A percentile compares a stretch with the other conserved stretches of the same genome.
Conservation (phyloP, 2,329 filamentous ascomycete genomes). For the Periglandula ipomoeae region DNA sequence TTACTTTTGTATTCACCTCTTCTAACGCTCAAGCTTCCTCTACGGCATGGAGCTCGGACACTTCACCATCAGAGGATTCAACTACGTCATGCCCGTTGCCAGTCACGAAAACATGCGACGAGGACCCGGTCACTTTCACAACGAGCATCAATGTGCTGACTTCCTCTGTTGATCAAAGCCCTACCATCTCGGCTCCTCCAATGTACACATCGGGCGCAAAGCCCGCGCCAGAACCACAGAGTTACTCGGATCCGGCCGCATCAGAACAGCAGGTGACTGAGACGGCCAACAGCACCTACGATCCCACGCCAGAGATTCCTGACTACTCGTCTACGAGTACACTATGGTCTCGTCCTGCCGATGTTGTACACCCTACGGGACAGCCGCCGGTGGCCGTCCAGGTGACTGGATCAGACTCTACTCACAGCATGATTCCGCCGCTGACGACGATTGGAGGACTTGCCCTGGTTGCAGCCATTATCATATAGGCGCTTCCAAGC, state of each 20-base stretch:
- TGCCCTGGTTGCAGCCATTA: slow-evolving; percentile 17
- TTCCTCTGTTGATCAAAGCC: neutral
- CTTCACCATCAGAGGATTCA: neutral
- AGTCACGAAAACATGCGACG: slow-evolving; percentile 3
- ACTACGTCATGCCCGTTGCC: slow-evolving; percentile 4
- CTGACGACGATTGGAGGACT: slow-evolving; percentile 17
- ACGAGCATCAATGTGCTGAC: neutral
- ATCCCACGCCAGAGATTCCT: slow-evolving; percentile 6
- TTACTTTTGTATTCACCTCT: neutral
- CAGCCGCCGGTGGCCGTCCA: slow-evolving; percentile 17
- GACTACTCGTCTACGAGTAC: slow-evolving; percentile 14
- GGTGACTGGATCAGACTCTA: slow-evolving; percentile 19
- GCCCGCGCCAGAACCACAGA: slow-evolving; percentile 2
- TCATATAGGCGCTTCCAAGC: slow-evolving; percentile 11
- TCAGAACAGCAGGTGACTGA: slow-evolving; percentile 5
- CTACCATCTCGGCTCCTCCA: slow-evolving; percentile 1
- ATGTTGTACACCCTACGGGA: slow-evolving; percentile 11
- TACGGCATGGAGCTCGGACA: neutral
- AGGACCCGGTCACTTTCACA: neutral
- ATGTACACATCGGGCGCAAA: slow-evolving; percentile 3
- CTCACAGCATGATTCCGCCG: slow-evolving; percentile 12
- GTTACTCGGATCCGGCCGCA: slow-evolving; percentile 1
- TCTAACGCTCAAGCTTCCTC: neutral
- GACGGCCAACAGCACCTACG: slow-evolving; percentile 9
- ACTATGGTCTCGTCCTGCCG: slow-evolving; percentile 15